Percentiles rank a stretch among this genome's conserved stretches.
Evolutionary conservation across 495 filamentous ascomycete species (phyloP).

Genomic region (Neohortaea acidophila): DNA sequence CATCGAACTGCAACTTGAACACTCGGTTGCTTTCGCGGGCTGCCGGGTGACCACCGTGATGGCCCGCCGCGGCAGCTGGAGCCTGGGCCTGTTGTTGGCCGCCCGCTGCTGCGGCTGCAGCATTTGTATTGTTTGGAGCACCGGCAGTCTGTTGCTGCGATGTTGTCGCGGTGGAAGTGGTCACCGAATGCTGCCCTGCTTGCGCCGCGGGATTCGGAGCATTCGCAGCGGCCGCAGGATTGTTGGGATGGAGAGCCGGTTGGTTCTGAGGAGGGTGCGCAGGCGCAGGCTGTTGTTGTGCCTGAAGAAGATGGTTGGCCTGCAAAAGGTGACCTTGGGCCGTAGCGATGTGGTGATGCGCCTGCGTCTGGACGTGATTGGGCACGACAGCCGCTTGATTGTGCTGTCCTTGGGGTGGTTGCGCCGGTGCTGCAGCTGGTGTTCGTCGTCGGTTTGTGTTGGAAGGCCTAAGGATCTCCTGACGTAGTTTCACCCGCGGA

Average conservation of each 20-base stretch:
- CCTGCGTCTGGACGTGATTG: background rate
- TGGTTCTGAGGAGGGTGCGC: too few species aligned
- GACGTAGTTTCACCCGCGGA: slow-evolving; percentile 27
- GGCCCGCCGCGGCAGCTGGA: slow-evolving; percentile 5
- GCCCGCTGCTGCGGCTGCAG: slow-evolving; percentile 1
- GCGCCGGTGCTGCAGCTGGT: slow-evolving; percentile 3
- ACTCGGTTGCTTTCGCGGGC: slow-evolving; percentile 44
- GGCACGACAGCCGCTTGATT: background rate
- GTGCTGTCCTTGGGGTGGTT: background rate
- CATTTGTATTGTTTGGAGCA: too few species aligned
- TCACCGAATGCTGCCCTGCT: background rate
- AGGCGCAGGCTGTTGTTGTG: too few species aligned
- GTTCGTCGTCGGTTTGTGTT: background rate
- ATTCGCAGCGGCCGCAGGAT: too few species aligned
- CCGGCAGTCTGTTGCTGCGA: too few species aligned
- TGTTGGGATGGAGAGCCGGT: too few species aligned
- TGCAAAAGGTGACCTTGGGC: too few species aligned
- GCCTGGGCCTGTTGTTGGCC: background rate
- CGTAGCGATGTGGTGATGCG: background rate
- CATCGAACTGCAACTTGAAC: slow-evolving; percentile 97
- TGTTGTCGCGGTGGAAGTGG: background rate
- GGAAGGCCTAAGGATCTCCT: slow-evolving; percentile 30
- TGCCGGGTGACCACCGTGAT: slow-evolving; percentile 1
- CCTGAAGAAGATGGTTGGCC: too few species aligned
- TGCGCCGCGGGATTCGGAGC: background rate